Base-by-base conservation (phyloP, 495 filamentous ascomycete genomes). In the Penicillium paxilli region DNA sequence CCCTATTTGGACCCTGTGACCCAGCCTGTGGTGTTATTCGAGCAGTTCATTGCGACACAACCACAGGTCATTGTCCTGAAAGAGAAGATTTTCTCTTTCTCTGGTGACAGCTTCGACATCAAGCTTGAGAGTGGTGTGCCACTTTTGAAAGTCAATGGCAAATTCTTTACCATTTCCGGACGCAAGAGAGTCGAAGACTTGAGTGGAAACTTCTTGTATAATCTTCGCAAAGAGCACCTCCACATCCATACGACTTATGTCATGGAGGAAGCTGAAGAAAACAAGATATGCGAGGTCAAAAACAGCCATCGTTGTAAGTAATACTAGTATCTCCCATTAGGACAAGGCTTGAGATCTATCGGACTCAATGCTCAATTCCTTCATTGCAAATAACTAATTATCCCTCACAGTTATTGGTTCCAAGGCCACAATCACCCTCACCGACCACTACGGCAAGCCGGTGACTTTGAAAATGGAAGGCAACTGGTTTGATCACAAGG, bases 341-440 rank as follows among this genome's bases (percentile, higher is more conserved):
- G 33, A 7, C 14, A 37, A 16, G 33, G n/a, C 14, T 20, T 22
- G 38, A 23, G 33, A 17, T 41, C 14, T 17, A 17, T 32, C 28
- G 28, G 10, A 32, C 28, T 32, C n/a, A n/a, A n/a, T n/a, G n/a
- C n/a, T n/a, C n/a, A n/a, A n/a, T n/a, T n/a, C n/a, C n/a, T n/a
- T n/a, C n/a, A n/a, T n/a, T 44, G 41, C 24, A 44, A 3, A 42
- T 25, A 12, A 19, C 42, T 53, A 25, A 53, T n/a, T 35, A 16
- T 8, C 28, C 11, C 1, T 3, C 17, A 28, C 47, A 69, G 66
- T 69, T 32, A 19, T 67, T 30, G 66, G 66, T 25, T 69, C 66
- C 38, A 67, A 67, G 37, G 64, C 66, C 41, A 65, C 64, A 2
- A 60, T 64, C 40, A 67, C 52, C 33, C 65, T 67, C 46, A 67